Base-by-base conservation (phyloP, 2,329 filamentous ascomycete genomes). In the Diplodia mutila region DNA sequence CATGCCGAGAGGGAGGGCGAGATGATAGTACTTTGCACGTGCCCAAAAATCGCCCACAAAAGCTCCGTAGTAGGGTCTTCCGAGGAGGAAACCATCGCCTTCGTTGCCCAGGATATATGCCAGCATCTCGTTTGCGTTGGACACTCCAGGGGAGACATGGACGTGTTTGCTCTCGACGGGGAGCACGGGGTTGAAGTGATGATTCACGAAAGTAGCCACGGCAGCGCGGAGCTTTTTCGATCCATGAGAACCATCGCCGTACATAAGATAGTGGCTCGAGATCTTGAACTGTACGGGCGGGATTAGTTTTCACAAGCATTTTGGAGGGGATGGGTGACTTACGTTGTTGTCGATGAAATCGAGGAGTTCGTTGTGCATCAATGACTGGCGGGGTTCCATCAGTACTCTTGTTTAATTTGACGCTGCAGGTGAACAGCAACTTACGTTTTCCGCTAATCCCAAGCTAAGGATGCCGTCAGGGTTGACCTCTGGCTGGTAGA, bases 361-460 rank as follows among this genome's bases (percentile, higher is more conserved):
- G 1, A 79, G 73, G 3, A 86, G 77, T 3, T 77, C 71, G 21
- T 79, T 71, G 66, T 86, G 84, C 84, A 86, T 85, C 51, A 86
- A 78, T 0, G 75, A 51, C 61, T 64, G 23, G 14, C 21, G 39
- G 6, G 9, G 3, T 18, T 5, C 11, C 1, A 25, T 57, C 6
- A 29, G 55, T 14, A 42, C 5, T 16, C 14, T 23, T 32, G 4
- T 16, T 27, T 6, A n/a, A n/a, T n/a, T n/a, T n/a, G n/a, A n/a
- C n/a, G n/a, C n/a, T n/a, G n/a, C n/a, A n/a, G n/a, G n/a, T n/a
- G n/a, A n/a, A n/a, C n/a, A n/a, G n/a, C n/a, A n/a, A n/a, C 61
- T 6, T 14, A 64, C 73, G 71, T 86, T 86, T 72, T 86, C 85
- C 6, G 85, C 85, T 1, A 86, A 77, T 0, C 84, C 84, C 0